Evolutionary conservation across 805 yeast genomes (phyloP).

Genomic region (Zygotorulaspora florentina): DNA sequence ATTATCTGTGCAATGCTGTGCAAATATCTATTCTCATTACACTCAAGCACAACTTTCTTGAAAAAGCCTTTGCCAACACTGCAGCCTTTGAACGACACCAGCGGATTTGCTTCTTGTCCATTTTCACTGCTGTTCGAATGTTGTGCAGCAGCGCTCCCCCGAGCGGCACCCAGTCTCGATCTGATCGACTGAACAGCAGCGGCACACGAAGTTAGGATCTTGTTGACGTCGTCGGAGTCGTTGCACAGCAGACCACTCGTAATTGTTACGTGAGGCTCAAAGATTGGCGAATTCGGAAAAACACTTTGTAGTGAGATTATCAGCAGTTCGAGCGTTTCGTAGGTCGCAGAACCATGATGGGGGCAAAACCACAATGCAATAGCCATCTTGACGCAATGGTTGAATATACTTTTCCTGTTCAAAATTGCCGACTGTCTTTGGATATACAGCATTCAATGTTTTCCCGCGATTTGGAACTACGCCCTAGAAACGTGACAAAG

Average conservation of each 20-base stretch:
- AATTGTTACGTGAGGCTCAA: constrained; percentile 76
- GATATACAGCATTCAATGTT: no score
- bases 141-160: constrained; percentile 7
- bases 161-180: constrained; percentile 17
- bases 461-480: no score
- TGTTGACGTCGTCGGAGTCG: constrained; percentile 52
- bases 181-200: constrained; percentile 50
- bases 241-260: constrained; percentile 55
- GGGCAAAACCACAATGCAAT: constrained; percentile 80
- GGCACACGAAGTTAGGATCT: constrained; percentile 48
- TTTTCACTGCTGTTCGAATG: background rate
- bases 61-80: constrained; percentile 30
- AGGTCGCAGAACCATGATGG: constrained; percentile 45
- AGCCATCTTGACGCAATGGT: constrained; percentile 31
- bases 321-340: constrained; percentile 54
- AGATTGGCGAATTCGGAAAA: constrained; percentile 65
- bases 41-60: constrained; percentile 27
- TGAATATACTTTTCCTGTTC: background rate
- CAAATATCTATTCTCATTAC: constrained; percentile 28
- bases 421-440: background rate
- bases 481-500: no score
- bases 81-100: constrained; percentile 26
- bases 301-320: constrained; percentile 63
- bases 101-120: constrained; percentile 2
- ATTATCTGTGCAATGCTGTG: constrained; percentile 43